Evolutionary conservation across 345 rosid species (phyloP), one percentile per base, ranked within the genome.

Genomic region (Salix arbutifolia): DNA sequence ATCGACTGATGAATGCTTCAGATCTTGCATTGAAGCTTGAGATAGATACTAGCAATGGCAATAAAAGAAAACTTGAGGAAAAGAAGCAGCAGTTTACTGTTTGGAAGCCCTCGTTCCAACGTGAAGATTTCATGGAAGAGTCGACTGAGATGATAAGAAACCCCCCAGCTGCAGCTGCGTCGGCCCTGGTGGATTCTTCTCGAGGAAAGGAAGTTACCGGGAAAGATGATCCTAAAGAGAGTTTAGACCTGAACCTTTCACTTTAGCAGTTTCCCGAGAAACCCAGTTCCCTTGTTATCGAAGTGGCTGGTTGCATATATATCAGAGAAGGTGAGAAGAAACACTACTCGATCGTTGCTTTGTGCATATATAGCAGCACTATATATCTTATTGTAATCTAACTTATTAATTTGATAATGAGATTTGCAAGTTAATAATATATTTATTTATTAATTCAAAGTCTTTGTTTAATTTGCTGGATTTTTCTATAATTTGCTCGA

Each of bases 231-330:
- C 28, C 4, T 3, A 67, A 73, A 78, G 79, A 76, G 64, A 72
- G 62, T 17, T 38, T 85, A 30, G 81, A 83, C 76, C 84, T 85
- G 9, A 80, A 37, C n/a, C 88, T 85, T 76, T 85, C 88, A 3
- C 88, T 85, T 35, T 83, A 71, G 42, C 28, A 1, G 62, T 56
- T n/a, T n/a, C 62, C 28, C n/a, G 14, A n/a, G 61, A 21, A 53
- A 53, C 8, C 61, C 61, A 21, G 7, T 23, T 53, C 25, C 42
- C 26, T 33, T 33, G 6, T 21, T 33, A 10, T 19, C 21, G 21
- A 67, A 40, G 70, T 35, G n/a, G 46, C 19, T 66, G 69, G 44
- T 40, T 65, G 1, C 21, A 35, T 19, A 11, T 16, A 19, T 19
- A 17, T 19, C 46, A 66, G 14, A 44, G 26, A 69, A 38, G 42